Evolutionary conservation across 768 basidiomycete genomes (phyloP).

Genomic region (Pleurotus giganteus): DNA sequence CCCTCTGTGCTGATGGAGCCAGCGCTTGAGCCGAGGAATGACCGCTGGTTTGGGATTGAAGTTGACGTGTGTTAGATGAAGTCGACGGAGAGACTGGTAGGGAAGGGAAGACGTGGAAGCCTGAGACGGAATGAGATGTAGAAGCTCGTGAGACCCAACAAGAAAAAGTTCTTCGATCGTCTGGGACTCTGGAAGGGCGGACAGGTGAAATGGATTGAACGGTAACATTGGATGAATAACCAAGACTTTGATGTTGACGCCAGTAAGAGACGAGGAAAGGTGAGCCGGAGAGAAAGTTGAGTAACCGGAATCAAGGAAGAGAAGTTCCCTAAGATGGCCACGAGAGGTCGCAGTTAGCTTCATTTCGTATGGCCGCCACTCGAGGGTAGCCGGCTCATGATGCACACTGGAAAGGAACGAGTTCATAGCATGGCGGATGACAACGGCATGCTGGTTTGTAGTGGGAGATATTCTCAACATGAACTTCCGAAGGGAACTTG

Average conservation of each 20-base stretch:
- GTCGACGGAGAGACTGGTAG: not conserved
- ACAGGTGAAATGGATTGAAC: not conserved
- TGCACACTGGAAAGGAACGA: no score
- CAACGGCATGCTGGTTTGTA: no score
- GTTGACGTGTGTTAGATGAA: not conserved
- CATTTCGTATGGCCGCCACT: no score
- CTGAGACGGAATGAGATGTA: not conserved
- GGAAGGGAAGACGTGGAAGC: not conserved
- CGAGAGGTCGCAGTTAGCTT: no score
- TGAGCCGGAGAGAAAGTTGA: not conserved
- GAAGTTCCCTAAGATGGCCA: no score
- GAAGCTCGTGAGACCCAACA: not conserved
- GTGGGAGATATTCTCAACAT: no score
- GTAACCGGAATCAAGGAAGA: no score
- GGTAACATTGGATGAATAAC: not conserved
- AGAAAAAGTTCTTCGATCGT: not conserved
- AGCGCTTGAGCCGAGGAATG: not conserved
- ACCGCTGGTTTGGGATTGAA: not conserved
- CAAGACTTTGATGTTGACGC: no score
- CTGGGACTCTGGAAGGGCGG: not conserved
- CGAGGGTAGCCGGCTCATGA: no score
- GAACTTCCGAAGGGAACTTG: no score
- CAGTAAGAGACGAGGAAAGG: not conserved
- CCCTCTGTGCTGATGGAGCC: not conserved
- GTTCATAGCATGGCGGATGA: no score